phyloP scores from a whole-genome alignment of 2,329 filamentous ascomycete genomes.

The Alternaria arbusti region DNA sequence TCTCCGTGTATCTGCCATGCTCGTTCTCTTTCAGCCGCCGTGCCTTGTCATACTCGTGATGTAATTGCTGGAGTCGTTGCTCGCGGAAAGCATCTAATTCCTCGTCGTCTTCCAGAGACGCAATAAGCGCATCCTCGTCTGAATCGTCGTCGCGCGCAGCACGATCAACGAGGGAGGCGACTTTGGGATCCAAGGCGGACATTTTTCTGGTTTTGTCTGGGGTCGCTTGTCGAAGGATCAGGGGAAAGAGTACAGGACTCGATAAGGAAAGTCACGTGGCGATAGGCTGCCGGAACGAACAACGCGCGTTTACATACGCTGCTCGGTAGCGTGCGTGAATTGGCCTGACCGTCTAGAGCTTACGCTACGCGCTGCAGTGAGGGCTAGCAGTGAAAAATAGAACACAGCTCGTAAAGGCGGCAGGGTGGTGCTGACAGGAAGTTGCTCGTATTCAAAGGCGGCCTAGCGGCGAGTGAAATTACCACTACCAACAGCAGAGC shows the following conservation, averaged over 20 bases:
- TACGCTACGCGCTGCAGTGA: not conserved
- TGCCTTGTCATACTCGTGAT: slow-evolving; percentile 61
- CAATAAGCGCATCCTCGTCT: slow-evolving; percentile 67
- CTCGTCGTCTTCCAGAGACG: slow-evolving; percentile 63
- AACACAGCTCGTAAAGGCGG: slow-evolving; percentile 8
- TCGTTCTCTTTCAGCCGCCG: slow-evolving; percentile 58
- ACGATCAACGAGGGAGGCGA: slow-evolving; percentile 58
- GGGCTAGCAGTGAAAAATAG: slow-evolving; percentile 8
- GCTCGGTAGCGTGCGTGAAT: not conserved
- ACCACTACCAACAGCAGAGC: slow-evolving; percentile 19
- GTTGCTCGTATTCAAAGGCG: slow-evolving; percentile 22
- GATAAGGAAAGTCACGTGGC: slow-evolving; percentile 26
- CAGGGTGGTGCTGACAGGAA: slow-evolving; percentile 23
- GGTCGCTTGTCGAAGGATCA: slow-evolving; percentile 25
- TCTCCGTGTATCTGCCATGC: slow-evolving; percentile 62
- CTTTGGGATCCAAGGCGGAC: slow-evolving; percentile 57
- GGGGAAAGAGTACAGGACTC: slow-evolving; percentile 14
- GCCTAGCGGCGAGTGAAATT: slow-evolving; percentile 40
- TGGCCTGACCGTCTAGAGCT: not conserved
- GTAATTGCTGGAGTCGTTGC: slow-evolving; percentile 63
- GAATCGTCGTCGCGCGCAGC: slow-evolving; percentile 52
- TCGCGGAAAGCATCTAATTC: slow-evolving; percentile 62
- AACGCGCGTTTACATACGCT: not conserved
- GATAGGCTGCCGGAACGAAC: slow-evolving; percentile 5
- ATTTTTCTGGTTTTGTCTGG: slow-evolving; percentile 37